These are phyloP conservation scores for Caulochytrium protostelioides DNA, from an alignment of 371 early-diverging fungal genomes.

Conservation along the genomic window DNA sequence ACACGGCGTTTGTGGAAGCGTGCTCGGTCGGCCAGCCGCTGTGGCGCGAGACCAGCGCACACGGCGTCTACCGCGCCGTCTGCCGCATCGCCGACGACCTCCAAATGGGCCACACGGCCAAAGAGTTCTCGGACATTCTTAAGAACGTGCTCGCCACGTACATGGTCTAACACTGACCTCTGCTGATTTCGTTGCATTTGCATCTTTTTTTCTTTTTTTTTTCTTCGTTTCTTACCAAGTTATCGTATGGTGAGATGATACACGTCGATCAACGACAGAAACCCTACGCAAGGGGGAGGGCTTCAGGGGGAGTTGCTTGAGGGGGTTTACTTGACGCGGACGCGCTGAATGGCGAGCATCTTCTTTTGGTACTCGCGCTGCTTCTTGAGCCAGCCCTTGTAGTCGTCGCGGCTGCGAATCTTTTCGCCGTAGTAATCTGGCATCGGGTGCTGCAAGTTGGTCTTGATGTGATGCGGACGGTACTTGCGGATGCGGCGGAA, in stretches of 20 bases:
- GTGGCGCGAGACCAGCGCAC: constrained; percentile 1
- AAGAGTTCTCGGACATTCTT: constrained; percentile 20
- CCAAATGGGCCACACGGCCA: constrained; percentile 19
- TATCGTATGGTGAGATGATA: too few relatives aligned
- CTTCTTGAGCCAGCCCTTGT: constrained; percentile 70
- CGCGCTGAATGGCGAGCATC: too few relatives aligned
- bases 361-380: constrained; percentile 36
- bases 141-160: constrained; percentile 23
- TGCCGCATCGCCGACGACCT: constrained; percentile 28
- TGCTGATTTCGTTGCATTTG: too few relatives aligned
- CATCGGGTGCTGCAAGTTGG: constrained; percentile 53
- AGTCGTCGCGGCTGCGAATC: constrained; percentile 55
- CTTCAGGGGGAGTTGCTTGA: too few relatives aligned
- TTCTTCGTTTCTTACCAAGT: too few relatives aligned
- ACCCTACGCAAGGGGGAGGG: too few relatives aligned
- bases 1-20: constrained; percentile 5
- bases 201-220: too few relatives aligned
- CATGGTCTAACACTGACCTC: too few relatives aligned
- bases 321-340: too few relatives aligned
- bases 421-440: constrained; percentile 89
- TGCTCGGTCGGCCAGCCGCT: not conserved
- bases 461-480: constrained; percentile 51
- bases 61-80: constrained; percentile 10
- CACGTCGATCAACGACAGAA: too few relatives aligned
- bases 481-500: constrained; percentile 53